phyloP scores from a whole-genome alignment of 108 stramenopile species.

The Cyclotella choctawhatcheeana region DNA sequence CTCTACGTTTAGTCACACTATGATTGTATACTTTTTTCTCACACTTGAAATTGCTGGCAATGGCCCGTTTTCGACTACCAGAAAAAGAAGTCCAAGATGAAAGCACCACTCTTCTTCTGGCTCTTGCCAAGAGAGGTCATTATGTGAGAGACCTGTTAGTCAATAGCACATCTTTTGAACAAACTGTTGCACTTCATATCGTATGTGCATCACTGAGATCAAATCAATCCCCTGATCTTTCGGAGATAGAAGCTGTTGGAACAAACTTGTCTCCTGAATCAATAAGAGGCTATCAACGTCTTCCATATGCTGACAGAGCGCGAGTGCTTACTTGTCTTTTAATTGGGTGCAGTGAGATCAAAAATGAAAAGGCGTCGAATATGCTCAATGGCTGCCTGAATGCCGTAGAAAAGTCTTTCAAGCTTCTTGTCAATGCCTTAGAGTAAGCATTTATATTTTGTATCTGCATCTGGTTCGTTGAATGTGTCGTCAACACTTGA shows the following conservation, averaged over 20 bases:
- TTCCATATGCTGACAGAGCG: conserved; percentile 75
- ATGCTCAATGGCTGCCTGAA: conserved; percentile 67
- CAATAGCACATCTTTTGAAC: conserved; percentile 61
- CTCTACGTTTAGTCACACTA: too few species aligned
- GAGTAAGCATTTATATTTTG: conserved; percentile 39
- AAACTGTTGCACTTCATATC: conserved; percentile 65
- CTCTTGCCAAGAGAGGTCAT: conserved; percentile 62
- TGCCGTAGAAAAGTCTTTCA: conserved; percentile 68
- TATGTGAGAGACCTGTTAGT: conserved; percentile 63
- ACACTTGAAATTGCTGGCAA: background rate
- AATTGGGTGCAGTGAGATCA: conserved; percentile 69
- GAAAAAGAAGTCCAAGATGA: conserved; percentile 78
- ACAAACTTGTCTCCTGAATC: conserved; percentile 44
- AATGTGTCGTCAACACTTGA: too few species aligned
- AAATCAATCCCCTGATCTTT: conserved; percentile 52
- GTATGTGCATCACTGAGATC: conserved; percentile 76
- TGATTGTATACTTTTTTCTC: background rate
- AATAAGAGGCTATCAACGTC: conserved; percentile 71
- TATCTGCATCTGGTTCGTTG: too few species aligned
- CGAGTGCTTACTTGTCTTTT: conserved; percentile 68
- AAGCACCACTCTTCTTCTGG: conserved; percentile 55
- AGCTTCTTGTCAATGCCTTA: conserved; percentile 66
- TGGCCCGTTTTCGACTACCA: too few species aligned
- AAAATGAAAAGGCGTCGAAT: conserved; percentile 53
- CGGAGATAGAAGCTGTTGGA: conserved; percentile 51